A percentile compares a stretch with the other conserved stretches of the same genome.
These are phyloP conservation scores for Umbelopsis sp. DNA, from an alignment of 192 early-diverging fungal genomes.

Conservation along the genomic window DNA sequence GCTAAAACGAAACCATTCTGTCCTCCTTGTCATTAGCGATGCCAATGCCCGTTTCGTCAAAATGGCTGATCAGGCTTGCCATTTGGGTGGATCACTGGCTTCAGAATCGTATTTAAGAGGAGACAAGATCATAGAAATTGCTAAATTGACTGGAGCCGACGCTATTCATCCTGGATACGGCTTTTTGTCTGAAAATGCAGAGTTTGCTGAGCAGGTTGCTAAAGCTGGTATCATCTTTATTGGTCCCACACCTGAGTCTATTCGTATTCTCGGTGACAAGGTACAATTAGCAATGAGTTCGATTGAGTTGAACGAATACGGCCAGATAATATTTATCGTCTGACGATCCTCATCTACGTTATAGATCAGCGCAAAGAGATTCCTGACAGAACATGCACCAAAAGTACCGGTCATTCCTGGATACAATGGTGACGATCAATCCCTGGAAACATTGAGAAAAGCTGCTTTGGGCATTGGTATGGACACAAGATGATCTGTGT, in stretches of 20 bases:
- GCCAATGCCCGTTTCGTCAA: conserved; percentile 51
- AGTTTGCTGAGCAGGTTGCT: conserved; percentile 53
- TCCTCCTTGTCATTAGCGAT: conserved; percentile 36
- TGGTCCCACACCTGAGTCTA: conserved; percentile 57
- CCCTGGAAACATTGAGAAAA: conserved; percentile 44
- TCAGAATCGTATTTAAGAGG: conserved; percentile 56
- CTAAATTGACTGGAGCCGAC: conserved; percentile 48
- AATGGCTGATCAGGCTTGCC: conserved; percentile 57
- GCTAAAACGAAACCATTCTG: neutral
- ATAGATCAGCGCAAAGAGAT: conserved; percentile 56
- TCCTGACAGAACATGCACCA: conserved; percentile 52
- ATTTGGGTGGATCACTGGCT: conserved; percentile 55
- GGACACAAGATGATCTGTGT: too few species aligned
- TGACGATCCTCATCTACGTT: neutral
- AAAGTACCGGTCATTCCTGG: conserved; percentile 65
- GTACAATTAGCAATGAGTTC: neutral
- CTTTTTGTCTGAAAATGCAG: conserved; percentile 63
- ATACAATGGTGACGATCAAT: conserved; percentile 65
- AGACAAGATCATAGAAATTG: conserved; percentile 54
- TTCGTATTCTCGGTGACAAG: conserved; percentile 64
- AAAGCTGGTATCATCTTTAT: conserved; percentile 57
- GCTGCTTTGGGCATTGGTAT: conserved; percentile 49
- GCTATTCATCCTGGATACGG: conserved; percentile 66
- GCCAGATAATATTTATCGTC: neutral
- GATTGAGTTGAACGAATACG: neutral